Evolutionary conservation across 345 rosid species (phyloP).

Genomic region (Eucalyptus sp.): DNA sequence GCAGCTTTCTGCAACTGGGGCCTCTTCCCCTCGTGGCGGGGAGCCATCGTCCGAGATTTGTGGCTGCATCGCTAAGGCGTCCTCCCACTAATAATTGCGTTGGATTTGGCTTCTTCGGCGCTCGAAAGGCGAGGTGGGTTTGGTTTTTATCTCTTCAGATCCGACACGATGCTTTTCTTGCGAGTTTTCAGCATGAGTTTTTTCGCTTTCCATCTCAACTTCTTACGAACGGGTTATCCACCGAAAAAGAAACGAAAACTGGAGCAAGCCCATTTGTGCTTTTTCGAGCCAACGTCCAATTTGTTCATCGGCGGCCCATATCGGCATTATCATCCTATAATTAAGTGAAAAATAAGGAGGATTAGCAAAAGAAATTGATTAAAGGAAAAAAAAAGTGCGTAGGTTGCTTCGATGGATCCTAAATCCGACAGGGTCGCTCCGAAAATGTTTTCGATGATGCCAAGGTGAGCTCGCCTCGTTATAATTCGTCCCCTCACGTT

Average conservation of each 20-base stretch:
- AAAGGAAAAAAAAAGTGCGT: too few species aligned
- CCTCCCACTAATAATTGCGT: not conserved
- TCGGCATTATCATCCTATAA: not conserved
- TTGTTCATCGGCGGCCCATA: not conserved
- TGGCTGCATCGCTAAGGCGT: not conserved
- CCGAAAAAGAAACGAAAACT: not conserved
- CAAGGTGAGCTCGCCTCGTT: not conserved
- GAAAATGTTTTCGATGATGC: not conserved
- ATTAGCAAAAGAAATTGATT: not conserved
- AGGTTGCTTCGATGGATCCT: not conserved
- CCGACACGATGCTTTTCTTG: not conserved
- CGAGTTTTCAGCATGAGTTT: not conserved
- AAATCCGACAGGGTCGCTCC: not conserved
- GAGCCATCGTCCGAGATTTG: too few species aligned
- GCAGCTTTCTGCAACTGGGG: not conserved
- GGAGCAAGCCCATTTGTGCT: not conserved
- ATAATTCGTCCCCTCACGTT: not conserved
- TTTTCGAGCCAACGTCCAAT: not conserved
- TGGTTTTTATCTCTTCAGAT: not conserved
- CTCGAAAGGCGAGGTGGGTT: not conserved
- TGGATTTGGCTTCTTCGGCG: not conserved
- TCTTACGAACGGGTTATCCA: too few species aligned
- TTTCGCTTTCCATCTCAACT: not conserved
- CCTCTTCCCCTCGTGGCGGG: not conserved
- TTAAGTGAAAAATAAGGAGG: not conserved